phyloP scores from a whole-genome alignment of 202 grass and related monocot genomes.

The Eragrostis tef region DNA sequence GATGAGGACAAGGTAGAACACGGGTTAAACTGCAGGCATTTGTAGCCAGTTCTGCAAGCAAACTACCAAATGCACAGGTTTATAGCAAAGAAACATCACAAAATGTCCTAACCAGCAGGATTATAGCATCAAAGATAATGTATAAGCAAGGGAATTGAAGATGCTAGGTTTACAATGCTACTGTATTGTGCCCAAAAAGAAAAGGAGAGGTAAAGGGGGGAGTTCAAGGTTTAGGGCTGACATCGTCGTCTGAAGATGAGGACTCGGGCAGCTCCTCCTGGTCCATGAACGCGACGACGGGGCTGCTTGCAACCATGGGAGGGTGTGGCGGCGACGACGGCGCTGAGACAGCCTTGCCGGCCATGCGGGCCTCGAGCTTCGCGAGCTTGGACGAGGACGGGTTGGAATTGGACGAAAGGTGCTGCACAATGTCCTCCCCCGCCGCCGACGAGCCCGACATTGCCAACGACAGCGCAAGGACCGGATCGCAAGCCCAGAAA shows the following conservation, averaged over 20 bases:
- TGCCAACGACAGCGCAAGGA: constrained; percentile 33
- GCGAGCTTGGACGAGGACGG: constrained; percentile 92
- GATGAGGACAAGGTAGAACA: neutral
- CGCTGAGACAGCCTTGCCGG: constrained; percentile 78
- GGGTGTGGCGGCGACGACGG: constrained; percentile 61
- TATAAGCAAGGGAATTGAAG: constrained; percentile 33
- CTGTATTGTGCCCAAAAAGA: constrained; percentile 25
- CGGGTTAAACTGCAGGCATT: constrained; percentile 4
- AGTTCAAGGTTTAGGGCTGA: constrained; percentile 62
- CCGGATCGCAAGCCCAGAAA: constrained; percentile 46
- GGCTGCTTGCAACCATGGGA: constrained; percentile 31
- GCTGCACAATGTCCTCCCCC: constrained; percentile 94
- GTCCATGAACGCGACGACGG: constrained; percentile 67
- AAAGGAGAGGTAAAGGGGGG: neutral
- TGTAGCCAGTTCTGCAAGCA: constrained; percentile 24
- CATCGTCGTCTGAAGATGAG: constrained; percentile 84
- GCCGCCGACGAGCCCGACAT: constrained; percentile 58
- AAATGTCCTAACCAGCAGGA: constrained; percentile 22
- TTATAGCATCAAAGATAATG: constrained; percentile 24
- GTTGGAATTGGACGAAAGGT: constrained; percentile 89
- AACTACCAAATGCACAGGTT: constrained; percentile 9
- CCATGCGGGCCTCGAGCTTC: constrained; percentile 98
- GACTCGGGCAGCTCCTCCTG: constrained; percentile 86
- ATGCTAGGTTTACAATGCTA: neutral
- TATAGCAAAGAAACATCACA: neutral